These are phyloP conservation scores for Anisogramma anomala DNA, from an alignment of 2,329 filamentous ascomycete genomes.

Conservation along the genomic window DNA sequence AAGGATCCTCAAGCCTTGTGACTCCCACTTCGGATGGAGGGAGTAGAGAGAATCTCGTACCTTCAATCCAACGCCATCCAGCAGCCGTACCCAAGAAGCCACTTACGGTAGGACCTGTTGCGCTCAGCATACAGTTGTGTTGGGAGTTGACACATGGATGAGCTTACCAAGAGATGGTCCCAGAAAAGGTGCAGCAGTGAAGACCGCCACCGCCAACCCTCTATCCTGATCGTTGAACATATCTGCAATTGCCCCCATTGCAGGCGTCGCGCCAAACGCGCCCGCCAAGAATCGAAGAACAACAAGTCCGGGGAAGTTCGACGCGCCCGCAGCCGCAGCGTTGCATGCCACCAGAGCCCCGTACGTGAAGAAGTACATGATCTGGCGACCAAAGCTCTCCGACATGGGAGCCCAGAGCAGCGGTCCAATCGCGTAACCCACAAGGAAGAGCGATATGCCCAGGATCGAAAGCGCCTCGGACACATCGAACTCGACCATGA, in stretches of 20 bases:
- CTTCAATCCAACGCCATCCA: slow-evolving; percentile 62
- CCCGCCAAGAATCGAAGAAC: slow-evolving; percentile 55
- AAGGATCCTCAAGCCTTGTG: too few relatives aligned
- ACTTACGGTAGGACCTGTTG: slow-evolving; percentile 46
- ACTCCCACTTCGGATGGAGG: too few relatives aligned
- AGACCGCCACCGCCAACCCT: slow-evolving; percentile 49
- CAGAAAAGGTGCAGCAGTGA: slow-evolving; percentile 54
- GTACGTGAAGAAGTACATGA: slow-evolving; percentile 49
- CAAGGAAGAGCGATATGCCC: slow-evolving; percentile 33
- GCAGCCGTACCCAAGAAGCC: slow-evolving; percentile 53
- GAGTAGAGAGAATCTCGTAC: slow-evolving; percentile 21
- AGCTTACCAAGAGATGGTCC: slow-evolving; percentile 40
- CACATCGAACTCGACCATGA: slow-evolving; percentile 44
- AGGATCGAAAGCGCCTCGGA: slow-evolving; percentile 43
- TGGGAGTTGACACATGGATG: rapidly evolving
- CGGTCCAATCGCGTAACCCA: slow-evolving; percentile 16
- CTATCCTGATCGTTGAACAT: slow-evolving; percentile 42
- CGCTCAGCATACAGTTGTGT: not conserved
- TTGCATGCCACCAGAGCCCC: slow-evolving; percentile 48
- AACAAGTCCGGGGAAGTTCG: slow-evolving; percentile 47
- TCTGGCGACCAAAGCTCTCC: slow-evolving; percentile 48
- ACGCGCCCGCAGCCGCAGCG: slow-evolving; percentile 43
- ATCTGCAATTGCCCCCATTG: slow-evolving; percentile 53
- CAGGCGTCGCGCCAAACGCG: slow-evolving; percentile 47
- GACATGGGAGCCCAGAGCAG: slow-evolving; percentile 16